Evolutionary conservation across 2,329 filamentous ascomycete genomes (phyloP).

Genomic region (Hymenoscyphus scutula): DNA sequence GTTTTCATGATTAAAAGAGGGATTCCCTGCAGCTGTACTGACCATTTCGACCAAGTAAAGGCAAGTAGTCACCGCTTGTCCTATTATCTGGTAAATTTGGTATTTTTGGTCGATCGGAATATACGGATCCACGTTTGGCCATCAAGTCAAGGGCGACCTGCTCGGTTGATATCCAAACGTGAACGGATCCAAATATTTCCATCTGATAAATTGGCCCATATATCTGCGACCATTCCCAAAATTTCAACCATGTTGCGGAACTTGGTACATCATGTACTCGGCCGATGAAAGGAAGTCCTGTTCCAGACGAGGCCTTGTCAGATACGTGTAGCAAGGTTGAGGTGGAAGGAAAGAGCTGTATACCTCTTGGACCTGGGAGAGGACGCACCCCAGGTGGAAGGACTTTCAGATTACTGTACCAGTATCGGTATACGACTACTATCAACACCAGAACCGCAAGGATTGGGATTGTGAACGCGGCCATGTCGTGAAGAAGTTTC

Average conservation of each 20-base stretch:
- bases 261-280: conserved; percentile 46
- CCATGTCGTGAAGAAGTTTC: conserved; percentile 8
- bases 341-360: not conserved
- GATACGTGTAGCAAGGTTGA: not conserved
- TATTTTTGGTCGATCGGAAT: conserved; percentile 48
- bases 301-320: conserved; percentile 11
- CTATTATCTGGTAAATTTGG: conserved; percentile 48
- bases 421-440: conserved; percentile 8
- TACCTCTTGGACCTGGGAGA: conserved; percentile 26
- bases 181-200: conserved; percentile 45
- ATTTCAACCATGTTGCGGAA: conserved; percentile 46
- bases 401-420: conserved; percentile 15
- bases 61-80: conserved; percentile 47
- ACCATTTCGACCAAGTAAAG: conserved; percentile 45
- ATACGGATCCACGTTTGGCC: conserved; percentile 42
- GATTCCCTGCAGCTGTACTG: conserved; percentile 9
- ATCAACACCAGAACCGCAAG: conserved; percentile 5
- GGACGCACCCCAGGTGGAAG: conserved; percentile 22
- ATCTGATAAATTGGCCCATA: conserved; percentile 49
- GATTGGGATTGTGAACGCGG: conserved; percentile 5
- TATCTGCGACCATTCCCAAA: conserved; percentile 47
- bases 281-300: conserved; percentile 45
- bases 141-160: conserved; percentile 46
- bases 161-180: conserved; percentile 50
- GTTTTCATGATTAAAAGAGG: too few relatives aligned